phyloP scores from a whole-genome alignment of 306 rosid genomes.

The Glycine latifolia region DNA sequence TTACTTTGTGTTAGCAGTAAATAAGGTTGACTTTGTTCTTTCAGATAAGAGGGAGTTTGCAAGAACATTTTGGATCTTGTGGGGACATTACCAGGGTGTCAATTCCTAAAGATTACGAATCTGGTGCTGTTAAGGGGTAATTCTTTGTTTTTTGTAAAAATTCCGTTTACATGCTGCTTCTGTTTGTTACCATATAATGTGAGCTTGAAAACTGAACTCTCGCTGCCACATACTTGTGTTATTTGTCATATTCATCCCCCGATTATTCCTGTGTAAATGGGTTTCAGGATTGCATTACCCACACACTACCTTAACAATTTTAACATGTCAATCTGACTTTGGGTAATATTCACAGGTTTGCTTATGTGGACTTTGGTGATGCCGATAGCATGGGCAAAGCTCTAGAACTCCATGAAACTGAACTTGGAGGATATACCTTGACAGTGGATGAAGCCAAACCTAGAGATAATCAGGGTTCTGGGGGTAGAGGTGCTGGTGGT shows the following conservation, averaged over 20 bases:
- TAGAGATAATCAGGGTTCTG: constrained; percentile 49
- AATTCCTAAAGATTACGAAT: constrained; percentile 72
- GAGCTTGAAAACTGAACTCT: too few relatives aligned
- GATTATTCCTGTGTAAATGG: background rate
- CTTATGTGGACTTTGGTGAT: constrained; percentile 79
- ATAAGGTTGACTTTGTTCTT: background rate
- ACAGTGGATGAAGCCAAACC: constrained; percentile 86
- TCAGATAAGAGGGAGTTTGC: constrained; percentile 65
- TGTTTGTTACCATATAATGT: background rate
- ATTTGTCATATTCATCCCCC: background rate
- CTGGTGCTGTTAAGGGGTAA: constrained; percentile 74
- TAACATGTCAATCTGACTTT: too few relatives aligned
- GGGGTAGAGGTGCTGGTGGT: too few relatives aligned
- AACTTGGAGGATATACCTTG: constrained; percentile 57
- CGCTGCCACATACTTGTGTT: too few relatives aligned
- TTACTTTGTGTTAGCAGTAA: too few relatives aligned
- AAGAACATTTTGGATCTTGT: constrained; percentile 65
- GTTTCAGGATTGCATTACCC: background rate
- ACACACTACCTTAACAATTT: too few relatives aligned
- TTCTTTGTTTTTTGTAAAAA: constrained; percentile 2
- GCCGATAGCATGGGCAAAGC: constrained; percentile 55
- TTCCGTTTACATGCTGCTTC: background rate
- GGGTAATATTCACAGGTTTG: constrained; percentile 55
- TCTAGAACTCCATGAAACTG: constrained; percentile 61
- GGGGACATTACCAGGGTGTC: constrained; percentile 81